These are phyloP conservation scores for Colletotrichum gigasporum DNA, from an alignment of 2,329 filamentous ascomycete genomes.

Conservation along the genomic window DNA sequence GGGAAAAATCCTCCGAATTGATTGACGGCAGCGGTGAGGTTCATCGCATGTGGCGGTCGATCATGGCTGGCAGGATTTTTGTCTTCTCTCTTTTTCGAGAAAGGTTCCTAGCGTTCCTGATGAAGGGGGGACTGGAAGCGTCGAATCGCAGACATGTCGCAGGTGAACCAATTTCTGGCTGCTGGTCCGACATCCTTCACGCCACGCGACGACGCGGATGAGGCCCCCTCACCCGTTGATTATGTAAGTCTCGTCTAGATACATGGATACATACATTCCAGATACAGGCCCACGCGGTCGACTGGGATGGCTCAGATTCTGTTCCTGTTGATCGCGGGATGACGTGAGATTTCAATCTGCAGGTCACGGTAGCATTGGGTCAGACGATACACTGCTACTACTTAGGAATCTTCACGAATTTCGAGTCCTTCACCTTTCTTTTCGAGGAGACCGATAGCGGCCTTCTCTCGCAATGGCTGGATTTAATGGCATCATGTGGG, in stretches of 20 bases:
- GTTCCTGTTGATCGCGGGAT: background rate
- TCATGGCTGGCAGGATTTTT: too few species aligned
- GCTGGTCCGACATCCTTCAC: background rate
- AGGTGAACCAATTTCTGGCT: background rate
- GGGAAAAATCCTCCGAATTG: too few species aligned
- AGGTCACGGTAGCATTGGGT: background rate
- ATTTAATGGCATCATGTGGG: conserved; percentile 29
- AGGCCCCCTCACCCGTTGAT: background rate
- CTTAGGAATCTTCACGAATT: background rate
- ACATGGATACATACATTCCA: background rate
- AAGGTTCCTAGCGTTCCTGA: background rate
- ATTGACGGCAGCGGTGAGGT: too few species aligned
- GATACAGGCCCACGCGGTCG: background rate
- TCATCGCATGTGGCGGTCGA: too few species aligned
- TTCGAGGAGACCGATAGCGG: conserved; percentile 12
- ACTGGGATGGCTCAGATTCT: background rate
- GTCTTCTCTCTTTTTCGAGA: too few species aligned
- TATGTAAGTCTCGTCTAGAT: background rate
- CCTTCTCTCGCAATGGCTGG: conserved; percentile 14
- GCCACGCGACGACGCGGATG: background rate
- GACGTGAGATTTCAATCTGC: background rate
- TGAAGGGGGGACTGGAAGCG: too few species aligned
- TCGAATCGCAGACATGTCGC: background rate
- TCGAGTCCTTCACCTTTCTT: background rate
- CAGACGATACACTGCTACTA: too few species aligned